phyloP scores from a whole-genome alignment of 352 stramenopile species.

The Globisporangium nodosum region DNA sequence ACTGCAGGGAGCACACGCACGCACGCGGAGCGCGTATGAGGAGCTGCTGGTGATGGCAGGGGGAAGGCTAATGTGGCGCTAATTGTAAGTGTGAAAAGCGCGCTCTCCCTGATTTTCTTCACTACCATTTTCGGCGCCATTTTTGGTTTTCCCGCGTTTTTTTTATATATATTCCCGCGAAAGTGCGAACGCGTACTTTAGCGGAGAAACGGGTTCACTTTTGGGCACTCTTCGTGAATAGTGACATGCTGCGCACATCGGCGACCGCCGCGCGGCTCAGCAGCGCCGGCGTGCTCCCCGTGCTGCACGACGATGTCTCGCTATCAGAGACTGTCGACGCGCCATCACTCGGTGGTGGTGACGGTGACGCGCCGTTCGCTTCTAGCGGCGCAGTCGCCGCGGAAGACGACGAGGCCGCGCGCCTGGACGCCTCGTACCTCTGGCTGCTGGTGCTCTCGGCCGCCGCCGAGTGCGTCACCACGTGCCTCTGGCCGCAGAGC shows the following conservation, averaged over 20 bases:
- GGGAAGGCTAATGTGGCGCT: not conserved
- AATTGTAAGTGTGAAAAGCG: not conserved
- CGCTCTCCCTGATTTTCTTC: not conserved
- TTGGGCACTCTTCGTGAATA: not conserved
- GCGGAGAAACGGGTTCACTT: not conserved
- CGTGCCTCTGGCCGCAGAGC: slow-evolving; percentile 68
- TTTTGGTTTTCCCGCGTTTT: not conserved
- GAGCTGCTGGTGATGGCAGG: not conserved
- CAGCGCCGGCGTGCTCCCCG: slow-evolving; percentile 5
- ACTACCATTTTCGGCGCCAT: not conserved
- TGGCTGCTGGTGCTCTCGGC: slow-evolving; percentile 68
- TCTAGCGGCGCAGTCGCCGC: not conserved
- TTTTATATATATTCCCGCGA: not conserved
- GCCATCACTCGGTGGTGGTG: not conserved
- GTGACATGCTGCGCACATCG: slow-evolving; percentile 6
- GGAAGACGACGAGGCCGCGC: slow-evolving; percentile 19
- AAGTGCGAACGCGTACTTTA: not conserved
- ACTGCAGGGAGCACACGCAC: too few relatives aligned
- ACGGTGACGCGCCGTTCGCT: not conserved
- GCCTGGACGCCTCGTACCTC: slow-evolving; percentile 49
- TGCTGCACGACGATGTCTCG: slow-evolving; percentile 1
- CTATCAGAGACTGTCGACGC: not conserved
- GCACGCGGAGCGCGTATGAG: not conserved
- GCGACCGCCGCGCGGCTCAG: slow-evolving; percentile 6
- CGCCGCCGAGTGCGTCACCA: slow-evolving; percentile 72